A percentile compares a stretch with the other conserved stretches of the same genome.
Evolutionary conservation across 2,329 filamentous ascomycete species (phyloP).

Genomic region (Grosmannia penicillata): DNA sequence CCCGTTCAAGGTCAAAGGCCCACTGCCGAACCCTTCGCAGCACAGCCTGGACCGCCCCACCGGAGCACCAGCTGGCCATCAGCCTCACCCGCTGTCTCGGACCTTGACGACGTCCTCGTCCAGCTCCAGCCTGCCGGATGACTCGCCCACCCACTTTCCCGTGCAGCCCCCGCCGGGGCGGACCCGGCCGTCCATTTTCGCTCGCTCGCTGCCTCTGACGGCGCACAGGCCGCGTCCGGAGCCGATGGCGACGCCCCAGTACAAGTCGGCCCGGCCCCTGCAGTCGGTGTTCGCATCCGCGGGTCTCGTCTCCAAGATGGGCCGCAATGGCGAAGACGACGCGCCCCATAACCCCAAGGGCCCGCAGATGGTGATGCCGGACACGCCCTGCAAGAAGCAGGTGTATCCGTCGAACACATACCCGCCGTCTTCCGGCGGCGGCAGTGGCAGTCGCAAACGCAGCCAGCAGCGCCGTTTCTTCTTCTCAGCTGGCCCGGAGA

Average conservation of each 20-base stretch:
- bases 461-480: slow-evolving; percentile 34
- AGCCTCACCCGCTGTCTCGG: slow-evolving; percentile 72
- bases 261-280: slow-evolving; percentile 62
- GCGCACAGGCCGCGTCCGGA: slow-evolving; percentile 31
- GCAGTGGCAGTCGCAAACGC: slow-evolving; percentile 45
- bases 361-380: slow-evolving; percentile 61
- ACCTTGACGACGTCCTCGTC: slow-evolving; percentile 81
- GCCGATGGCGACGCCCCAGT: slow-evolving; percentile 56
- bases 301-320: slow-evolving; percentile 87
- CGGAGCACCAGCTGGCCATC: slow-evolving; percentile 19
- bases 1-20: slow-evolving; percentile 42
- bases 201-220: slow-evolving; percentile 61
- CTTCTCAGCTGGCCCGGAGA: slow-evolving; percentile 66
- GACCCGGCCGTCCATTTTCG: slow-evolving; percentile 40
- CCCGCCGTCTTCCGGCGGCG: slow-evolving; percentile 43
- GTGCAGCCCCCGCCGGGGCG: slow-evolving; percentile 35
- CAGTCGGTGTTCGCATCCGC: slow-evolving; percentile 87
- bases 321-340: slow-evolving; percentile 62
- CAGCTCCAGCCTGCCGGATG: slow-evolving; percentile 60
- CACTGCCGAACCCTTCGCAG: slow-evolving; percentile 36
- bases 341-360: slow-evolving; percentile 28
- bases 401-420: slow-evolving; percentile 53
- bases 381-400: slow-evolving; percentile 91
- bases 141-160: slow-evolving; percentile 51
- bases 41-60: slow-evolving; percentile 29